A percentile compares a stretch with the other conserved stretches of the same genome.
Evolutionary conservation across 1,284 basidiomycete species (phyloP).

Genomic region (Malassezia dermatis): DNA sequence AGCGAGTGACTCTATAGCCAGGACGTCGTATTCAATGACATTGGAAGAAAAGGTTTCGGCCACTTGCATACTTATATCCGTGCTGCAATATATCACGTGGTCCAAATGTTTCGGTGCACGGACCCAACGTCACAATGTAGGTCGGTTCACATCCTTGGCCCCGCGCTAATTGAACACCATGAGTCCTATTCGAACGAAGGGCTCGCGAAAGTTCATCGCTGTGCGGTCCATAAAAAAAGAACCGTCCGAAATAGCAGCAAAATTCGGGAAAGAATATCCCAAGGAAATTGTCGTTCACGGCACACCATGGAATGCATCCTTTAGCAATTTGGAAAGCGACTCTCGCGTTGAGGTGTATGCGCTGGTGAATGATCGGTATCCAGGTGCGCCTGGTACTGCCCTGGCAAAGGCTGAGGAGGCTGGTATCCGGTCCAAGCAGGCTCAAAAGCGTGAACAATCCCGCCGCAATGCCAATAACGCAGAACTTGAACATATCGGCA

Average conservation of each 20-base stretch:
- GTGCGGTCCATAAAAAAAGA: constrained; percentile 2
- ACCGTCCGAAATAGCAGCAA: background rate
- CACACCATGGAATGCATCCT: constrained; percentile 6
- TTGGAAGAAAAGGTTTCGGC: background rate
- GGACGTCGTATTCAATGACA: constrained; percentile 16
- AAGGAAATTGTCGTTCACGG: constrained; percentile 4
- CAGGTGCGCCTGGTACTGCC: constrained; percentile 36
- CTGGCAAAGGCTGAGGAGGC: constrained; percentile 33
- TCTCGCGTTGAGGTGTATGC: constrained; percentile 21
- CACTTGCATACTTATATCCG: background rate
- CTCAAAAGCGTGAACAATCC: constrained; percentile 26
- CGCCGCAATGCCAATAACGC: constrained; percentile 29
- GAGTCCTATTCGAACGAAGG: background rate
- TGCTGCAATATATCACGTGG: constrained; percentile 5
- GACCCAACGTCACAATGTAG: background rate
- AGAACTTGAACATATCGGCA: constrained; percentile 36
- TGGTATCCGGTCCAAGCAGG: constrained; percentile 20
- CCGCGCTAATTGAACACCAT: background rate
- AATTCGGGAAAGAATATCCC: background rate
- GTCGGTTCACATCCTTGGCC: background rate
- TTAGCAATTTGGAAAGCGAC: constrained; percentile 1
- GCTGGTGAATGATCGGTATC: constrained; percentile 39
- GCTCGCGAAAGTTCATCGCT: constrained; percentile 11
- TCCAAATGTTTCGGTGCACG: background rate
- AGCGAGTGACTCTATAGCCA: constrained; percentile 21